Base-by-base conservation (phyloP, 2,329 filamentous ascomycete genomes). In the Fusarium kyushuense region DNA sequence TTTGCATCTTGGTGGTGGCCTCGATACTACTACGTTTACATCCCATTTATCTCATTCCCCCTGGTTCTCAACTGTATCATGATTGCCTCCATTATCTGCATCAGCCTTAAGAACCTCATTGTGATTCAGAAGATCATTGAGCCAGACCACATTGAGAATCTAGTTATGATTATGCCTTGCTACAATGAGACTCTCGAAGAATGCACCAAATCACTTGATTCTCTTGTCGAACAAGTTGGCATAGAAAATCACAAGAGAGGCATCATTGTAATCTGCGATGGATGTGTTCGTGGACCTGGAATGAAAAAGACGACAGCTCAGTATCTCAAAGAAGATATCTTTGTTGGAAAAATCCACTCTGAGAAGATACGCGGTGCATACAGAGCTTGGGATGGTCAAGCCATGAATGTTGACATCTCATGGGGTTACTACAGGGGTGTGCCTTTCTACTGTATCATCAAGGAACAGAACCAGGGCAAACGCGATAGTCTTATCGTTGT, bases 131-230 rank as follows among this genome's bases (percentile, higher is more conserved):
- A 62, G 27, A 63, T 54, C 3, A 66, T 72, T 46, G 61, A 68
- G 40, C 61, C 63, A 0, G 66, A 65, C 8, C 68, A 69, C 5
- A 73, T 75, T 0, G 79, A 81, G 53, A 69, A 72, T 4, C 69
- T 81, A 59, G 78, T 81, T 6, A 72, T 79, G 49, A 65, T 82
- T 13, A 74, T 82, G 54, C 79, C 79, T 19, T 82, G 80, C 70
- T 82, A 82, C 66, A 82, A 82, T 51, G 80, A 82, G 63, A 80
- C 76, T 0, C 57, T 74, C 5, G 77, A 81, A n/a, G 79, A 82
- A 59, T 69, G 75, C 74, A 54, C 75, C 65, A 49, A 53, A 1
- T 73, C 71, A 0, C 69, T 80, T 73, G 13, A 81, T 76, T 21
- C 79, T 68, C 43, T 73, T 9, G 69, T 73, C 32, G 38, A 64